These are phyloP conservation scores for Stephania japonica DNA, from an alignment of 164 flowering plant species.

Conservation along the genomic window DNA sequence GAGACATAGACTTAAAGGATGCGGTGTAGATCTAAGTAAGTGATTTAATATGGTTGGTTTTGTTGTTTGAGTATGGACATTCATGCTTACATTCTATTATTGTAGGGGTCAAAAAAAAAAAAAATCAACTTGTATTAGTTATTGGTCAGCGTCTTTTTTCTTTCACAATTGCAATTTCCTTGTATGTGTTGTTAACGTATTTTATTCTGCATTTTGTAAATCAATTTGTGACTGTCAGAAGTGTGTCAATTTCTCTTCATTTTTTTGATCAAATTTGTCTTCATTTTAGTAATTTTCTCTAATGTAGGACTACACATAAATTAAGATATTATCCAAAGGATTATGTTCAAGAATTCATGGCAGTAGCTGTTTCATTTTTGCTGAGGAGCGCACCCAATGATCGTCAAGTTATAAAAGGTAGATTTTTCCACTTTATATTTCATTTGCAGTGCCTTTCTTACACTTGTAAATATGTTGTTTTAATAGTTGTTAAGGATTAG, in stretches of 20 bases:
- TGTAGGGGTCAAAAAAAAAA: neutral
- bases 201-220: neutral
- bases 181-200: neutral
- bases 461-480: no score
- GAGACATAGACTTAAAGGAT: neutral
- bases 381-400: conserved; percentile 66
- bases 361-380: conserved; percentile 69
- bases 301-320: conserved; percentile 45
- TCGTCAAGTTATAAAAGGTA: conserved; percentile 62
- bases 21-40: no score
- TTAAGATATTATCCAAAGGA: conserved; percentile 74
- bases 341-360: conserved; percentile 82
- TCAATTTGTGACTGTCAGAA: neutral
- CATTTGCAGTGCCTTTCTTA: neutral
- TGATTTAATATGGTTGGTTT: neutral
- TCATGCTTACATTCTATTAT: neutral
- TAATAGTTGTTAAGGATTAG: neutral
- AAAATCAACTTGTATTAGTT: no score
- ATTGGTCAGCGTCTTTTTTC: no score
- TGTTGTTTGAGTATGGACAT: neutral
- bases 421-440: neutral
- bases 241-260: neutral
- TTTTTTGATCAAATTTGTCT: neutral
- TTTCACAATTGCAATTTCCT: neutral
- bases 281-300: neutral